These are phyloP conservation scores for Komagataella phaffii DNA, from an alignment of 805 yeast genomes.

Conservation along the genomic window DNA sequence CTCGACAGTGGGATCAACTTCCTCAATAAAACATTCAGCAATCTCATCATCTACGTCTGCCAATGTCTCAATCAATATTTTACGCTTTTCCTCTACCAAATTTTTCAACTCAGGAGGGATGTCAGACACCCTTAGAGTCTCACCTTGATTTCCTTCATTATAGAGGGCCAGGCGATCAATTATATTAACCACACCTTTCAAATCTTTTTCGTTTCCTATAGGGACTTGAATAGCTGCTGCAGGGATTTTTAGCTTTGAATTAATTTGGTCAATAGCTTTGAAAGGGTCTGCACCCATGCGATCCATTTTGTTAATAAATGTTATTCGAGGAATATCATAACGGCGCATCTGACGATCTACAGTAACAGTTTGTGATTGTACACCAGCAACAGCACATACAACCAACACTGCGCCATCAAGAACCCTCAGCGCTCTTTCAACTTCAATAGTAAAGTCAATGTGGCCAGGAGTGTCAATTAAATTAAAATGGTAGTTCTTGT, in stretches of 20 bases:
- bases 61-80: conserved; percentile 74
- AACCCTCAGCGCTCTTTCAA: conserved; percentile 95
- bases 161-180: conserved; percentile 79
- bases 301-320: conserved; percentile 97
- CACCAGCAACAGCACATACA: conserved; percentile 97
- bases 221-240: conserved; percentile 99
- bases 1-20: conserved; percentile 70
- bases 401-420: conserved; percentile 97
- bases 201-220: conserved; percentile 80
- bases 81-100: conserved; percentile 83
- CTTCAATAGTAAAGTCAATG: conserved; percentile 97
- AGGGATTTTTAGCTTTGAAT: conserved; percentile 74
- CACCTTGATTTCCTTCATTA: conserved; percentile 89
- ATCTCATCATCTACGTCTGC: conserved; percentile 98
- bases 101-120: conserved; percentile 74
- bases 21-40: conserved; percentile 86
- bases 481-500: conserved; percentile 68
- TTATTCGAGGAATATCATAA: conserved; percentile 91
- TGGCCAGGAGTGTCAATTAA: conserved; percentile 98
- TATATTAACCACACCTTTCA: conserved; percentile 84
- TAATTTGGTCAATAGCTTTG: conserved; percentile 85
- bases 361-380: conserved; percentile 96
- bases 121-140: conserved; percentile 46
- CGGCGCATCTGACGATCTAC: conserved; percentile 99
- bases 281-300: conserved; percentile 99